These are phyloP conservation scores for Sporothrix sp. DNA, from an alignment of 2,329 filamentous ascomycete species.

Conservation along the genomic window DNA sequence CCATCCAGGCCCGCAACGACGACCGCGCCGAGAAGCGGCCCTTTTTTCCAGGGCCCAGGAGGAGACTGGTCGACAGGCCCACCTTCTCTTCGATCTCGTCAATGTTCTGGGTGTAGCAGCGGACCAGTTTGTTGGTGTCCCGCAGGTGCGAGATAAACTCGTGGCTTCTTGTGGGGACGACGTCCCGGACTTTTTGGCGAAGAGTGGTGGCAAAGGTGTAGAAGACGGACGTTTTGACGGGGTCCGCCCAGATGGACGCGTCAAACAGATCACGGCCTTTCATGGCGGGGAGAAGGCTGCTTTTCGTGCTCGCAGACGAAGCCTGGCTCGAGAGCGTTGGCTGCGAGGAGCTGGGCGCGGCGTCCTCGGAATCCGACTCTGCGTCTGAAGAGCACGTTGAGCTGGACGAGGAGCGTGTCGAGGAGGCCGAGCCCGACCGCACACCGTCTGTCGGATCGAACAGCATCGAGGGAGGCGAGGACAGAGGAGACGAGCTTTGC, in stretches of 20 bases:
- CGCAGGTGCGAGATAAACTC: slow-evolving; percentile 58
- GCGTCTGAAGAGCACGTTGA: slow-evolving; percentile 8
- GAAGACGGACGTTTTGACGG: slow-evolving; percentile 58
- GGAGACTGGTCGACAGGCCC: slow-evolving; percentile 53
- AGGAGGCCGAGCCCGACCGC: slow-evolving; percentile 24
- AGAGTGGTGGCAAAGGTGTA: slow-evolving; percentile 63
- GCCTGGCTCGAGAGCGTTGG: slow-evolving; percentile 24
- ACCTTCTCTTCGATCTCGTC: slow-evolving; percentile 64
- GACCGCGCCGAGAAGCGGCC: slow-evolving; percentile 43
- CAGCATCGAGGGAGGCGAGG: slow-evolving; percentile 43
- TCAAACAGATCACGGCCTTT: slow-evolving; percentile 66
- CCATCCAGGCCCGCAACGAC: too few species aligned
- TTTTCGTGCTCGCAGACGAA: slow-evolving; percentile 20
- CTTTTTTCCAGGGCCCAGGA: slow-evolving; percentile 51
- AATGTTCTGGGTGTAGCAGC: slow-evolving; percentile 69
- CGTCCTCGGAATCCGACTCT: slow-evolving; percentile 32
- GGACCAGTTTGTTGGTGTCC: slow-evolving; percentile 56
- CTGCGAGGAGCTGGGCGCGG: slow-evolving; percentile 32
- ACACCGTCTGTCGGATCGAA: slow-evolving; percentile 40
- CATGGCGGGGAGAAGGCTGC: slow-evolving; percentile 46
- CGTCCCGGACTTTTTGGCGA: slow-evolving; percentile 53
- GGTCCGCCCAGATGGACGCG: slow-evolving; percentile 58
- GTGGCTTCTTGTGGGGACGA: slow-evolving; percentile 55
- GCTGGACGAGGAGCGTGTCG: slow-evolving; percentile 26
- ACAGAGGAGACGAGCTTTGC: slow-evolving; percentile 44